Evolutionary conservation across 305 asterid genomes (phyloP).

Genomic region (Rubia occidens): DNA sequence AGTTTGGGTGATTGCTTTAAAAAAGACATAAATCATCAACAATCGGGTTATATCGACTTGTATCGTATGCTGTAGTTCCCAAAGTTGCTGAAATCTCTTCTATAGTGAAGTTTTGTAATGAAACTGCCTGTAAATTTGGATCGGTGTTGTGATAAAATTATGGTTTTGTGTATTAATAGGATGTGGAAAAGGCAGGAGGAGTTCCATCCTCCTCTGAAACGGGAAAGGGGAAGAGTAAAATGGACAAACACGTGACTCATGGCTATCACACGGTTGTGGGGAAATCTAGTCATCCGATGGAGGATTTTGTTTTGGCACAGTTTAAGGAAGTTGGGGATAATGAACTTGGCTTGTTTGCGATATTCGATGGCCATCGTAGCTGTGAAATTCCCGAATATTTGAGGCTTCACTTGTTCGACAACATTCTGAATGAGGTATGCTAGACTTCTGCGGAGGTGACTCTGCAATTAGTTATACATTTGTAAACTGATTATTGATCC

Average conservation of each 20-base stretch:
- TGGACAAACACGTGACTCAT: constrained; percentile 60
- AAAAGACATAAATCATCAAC: neutral
- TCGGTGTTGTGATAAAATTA: neutral
- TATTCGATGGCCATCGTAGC: constrained; percentile 88
- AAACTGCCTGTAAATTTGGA: neutral
- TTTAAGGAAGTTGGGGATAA: constrained; percentile 59
- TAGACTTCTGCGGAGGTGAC: neutral
- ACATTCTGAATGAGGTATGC: constrained; percentile 71
- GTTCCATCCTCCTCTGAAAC: constrained; percentile 31
- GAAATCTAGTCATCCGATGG: constrained; percentile 68
- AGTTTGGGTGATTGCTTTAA: neutral
- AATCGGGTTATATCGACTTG: neutral
- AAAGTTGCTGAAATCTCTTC: neutral
- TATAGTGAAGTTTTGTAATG: neutral
- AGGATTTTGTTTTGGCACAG: constrained; percentile 78
- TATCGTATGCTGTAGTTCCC: neutral
- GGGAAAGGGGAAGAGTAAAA: constrained; percentile 81
- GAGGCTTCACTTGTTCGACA: constrained; percentile 66
- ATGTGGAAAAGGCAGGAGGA: constrained; percentile 49
- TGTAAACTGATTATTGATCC: neutral
- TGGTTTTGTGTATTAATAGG: constrained; percentile 25
- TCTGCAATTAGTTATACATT: neutral
- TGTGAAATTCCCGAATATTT: constrained; percentile 65
- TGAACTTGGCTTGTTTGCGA: constrained; percentile 81
- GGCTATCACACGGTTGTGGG: constrained; percentile 84